Conservation (phyloP, 148 eudicot genomes). For the Amaranthus hypochondriacus region DNA sequence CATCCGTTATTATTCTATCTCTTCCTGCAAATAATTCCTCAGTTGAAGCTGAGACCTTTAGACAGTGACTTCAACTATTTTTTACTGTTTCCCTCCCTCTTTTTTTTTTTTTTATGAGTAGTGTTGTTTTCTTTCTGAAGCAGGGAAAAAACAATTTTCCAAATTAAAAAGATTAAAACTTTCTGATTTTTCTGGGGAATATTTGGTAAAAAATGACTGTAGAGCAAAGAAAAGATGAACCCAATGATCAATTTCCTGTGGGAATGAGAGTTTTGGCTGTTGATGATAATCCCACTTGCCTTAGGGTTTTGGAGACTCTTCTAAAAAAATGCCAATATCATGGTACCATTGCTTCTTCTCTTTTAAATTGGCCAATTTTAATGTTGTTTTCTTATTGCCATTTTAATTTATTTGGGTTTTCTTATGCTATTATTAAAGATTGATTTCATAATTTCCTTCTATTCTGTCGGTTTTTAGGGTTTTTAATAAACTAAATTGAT, state of each 20-base stretch:
- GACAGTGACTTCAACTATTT: too few relatives aligned
- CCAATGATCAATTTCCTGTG: slow-evolving; percentile 44
- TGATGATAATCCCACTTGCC: slow-evolving; percentile 54
- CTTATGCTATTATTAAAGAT: background rate
- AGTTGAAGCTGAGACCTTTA: background rate
- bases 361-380: background rate
- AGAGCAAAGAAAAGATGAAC: slow-evolving; percentile 27
- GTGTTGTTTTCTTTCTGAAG: slow-evolving; percentile 13
- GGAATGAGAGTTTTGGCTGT: slow-evolving; percentile 68
- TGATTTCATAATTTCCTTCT: too few relatives aligned
- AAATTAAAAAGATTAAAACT: slow-evolving; percentile 17
- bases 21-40: slow-evolving; percentile 12
- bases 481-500: background rate
- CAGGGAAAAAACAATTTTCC: slow-evolving; percentile 17
- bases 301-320: slow-evolving; percentile 39
- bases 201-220: slow-evolving; percentile 31
- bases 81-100: too few relatives aligned
- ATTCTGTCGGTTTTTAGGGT: background rate
- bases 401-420: background rate
- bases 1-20: slow-evolving; percentile 8
- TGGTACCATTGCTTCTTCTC: slow-evolving; percentile 23
- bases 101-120: background rate
- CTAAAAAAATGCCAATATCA: slow-evolving; percentile 54
- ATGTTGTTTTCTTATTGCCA: background rate
- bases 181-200: slow-evolving; percentile 1